Base-by-base conservation (phyloP, 1,139 yeast genomes). In the Meyerozyma smithsonii region DNA sequence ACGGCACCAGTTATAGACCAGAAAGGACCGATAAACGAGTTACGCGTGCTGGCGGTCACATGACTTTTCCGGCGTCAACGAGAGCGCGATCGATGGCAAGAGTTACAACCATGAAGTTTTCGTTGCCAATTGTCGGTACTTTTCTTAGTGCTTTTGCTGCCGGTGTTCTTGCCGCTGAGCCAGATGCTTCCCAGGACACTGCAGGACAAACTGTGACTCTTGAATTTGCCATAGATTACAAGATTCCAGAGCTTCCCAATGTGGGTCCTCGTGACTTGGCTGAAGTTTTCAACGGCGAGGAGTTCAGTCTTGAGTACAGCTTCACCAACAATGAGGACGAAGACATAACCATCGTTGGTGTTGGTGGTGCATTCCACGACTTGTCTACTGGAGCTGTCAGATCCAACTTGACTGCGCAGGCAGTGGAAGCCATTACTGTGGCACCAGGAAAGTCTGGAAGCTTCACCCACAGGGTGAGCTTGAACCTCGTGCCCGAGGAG, bases 331-430 rank as follows among this genome's bases (percentile, higher is more conserved):
- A 71, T 26, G 95, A 84, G 54, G 74, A 69, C 2, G 46, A 32
- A 21, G 74, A 73, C 8, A 62, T 75, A 37, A 40, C 69, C 33
- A 64, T 88, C 41, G 78, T 83, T 37, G 95, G 90, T 38, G 78
- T 83, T 40, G 88, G 90, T 44, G 96, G 96, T 39, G 61, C 76
- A 38, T 72, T 87, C 60, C 68, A 72, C 43, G 77, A 81, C 47
- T 77, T 84, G 21, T 65, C 64, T 45, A 71, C 73, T 42, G 75
- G 79, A 48, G 69, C 71, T 42, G 52, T 69, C 44, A 59, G 64
- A 42, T 78, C 81, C 49, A 84, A 84, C 56, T 68, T 87, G 56
- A 79, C 94, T 25, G 74, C 79, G 36, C 75, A 79, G 40, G 68
- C 76, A 42, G 64, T 86, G 41, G 94, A 86, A 8, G 88, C 94